Conservation (phyloP, 169 alveolate species). For the Eimeria praecox region DNA sequence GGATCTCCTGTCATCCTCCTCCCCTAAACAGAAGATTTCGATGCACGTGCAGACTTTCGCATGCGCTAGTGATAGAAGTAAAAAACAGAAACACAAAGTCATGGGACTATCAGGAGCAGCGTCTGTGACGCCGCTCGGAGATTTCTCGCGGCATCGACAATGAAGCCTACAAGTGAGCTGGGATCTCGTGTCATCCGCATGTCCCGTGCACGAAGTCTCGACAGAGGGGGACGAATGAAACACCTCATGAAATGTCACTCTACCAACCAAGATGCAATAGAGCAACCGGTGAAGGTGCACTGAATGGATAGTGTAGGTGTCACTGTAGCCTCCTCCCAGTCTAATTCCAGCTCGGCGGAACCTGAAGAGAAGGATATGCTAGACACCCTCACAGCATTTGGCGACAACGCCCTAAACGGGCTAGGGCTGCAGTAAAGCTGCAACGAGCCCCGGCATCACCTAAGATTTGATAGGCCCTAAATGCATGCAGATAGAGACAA, state of each 20-base stretch:
- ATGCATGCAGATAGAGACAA: not conserved
- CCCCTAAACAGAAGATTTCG: not conserved
- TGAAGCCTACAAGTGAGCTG: slow-evolving; percentile 89
- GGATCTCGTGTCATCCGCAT: slow-evolving; percentile 86
- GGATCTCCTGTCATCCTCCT: slow-evolving; percentile 85
- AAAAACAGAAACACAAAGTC: not conserved
- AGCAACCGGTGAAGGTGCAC: slow-evolving; percentile 64
- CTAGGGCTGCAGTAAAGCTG: not conserved
- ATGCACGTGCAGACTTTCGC: not conserved
- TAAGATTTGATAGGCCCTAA: not conserved
- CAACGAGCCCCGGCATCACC: not conserved
- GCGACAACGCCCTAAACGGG: not conserved
- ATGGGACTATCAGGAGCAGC: slow-evolving; percentile 45
- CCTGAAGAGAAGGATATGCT: slow-evolving; percentile 66
- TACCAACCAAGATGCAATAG: not conserved
- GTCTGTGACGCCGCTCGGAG: slow-evolving; percentile 57
- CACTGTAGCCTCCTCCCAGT: slow-evolving; percentile 59
- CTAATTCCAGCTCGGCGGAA: not conserved
- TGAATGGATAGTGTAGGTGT: slow-evolving; percentile 29
- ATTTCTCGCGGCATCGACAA: slow-evolving; percentile 84
- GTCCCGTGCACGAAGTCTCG: not conserved
- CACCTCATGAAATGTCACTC: slow-evolving; percentile 43
- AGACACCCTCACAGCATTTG: not conserved
- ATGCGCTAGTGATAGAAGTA: not conserved
- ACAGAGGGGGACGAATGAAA: not conserved